These are phyloP conservation scores for Penicillium sp. DNA, from an alignment of 2,329 filamentous ascomycete species.

Conservation along the genomic window DNA sequence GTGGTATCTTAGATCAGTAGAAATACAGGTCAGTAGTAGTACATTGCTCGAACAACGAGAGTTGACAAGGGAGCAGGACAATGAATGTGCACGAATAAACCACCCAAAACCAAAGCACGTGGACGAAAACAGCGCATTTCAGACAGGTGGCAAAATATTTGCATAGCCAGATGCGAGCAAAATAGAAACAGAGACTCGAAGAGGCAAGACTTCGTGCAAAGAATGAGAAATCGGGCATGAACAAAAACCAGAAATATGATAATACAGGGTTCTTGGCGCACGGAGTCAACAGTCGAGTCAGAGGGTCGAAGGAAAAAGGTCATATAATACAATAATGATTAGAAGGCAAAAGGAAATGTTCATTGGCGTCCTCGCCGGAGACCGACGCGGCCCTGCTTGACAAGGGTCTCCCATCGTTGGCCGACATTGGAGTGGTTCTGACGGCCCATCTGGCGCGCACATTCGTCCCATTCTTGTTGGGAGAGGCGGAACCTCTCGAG, in stretches of 20 bases:
- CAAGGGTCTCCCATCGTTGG: constrained; percentile 43
- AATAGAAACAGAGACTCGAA: constrained; percentile 2
- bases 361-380: constrained; percentile 34
- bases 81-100: constrained; percentile 1
- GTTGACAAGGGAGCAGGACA: constrained; percentile 2
- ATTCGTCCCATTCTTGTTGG: constrained; percentile 46
- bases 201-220: constrained; percentile 3
- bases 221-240: constrained; percentile 1
- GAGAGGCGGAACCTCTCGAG: constrained; percentile 46
- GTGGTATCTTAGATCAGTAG: no score
- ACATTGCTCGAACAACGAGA: no score
- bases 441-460: constrained; percentile 41
- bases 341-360: constrained; percentile 1
- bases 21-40: no score
- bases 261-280: constrained; percentile 22
- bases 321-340: constrained; percentile 13
- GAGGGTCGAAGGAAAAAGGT: no score
- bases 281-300: constrained; percentile 6
- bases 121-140: constrained; percentile 2
- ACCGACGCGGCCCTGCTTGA: constrained; percentile 45
- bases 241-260: constrained; percentile 9
- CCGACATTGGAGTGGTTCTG: constrained; percentile 42
- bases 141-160: constrained; percentile 9
- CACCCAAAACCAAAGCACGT: not conserved
- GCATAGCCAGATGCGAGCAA: constrained; percentile 19